phyloP scores from a whole-genome alignment of 164 flowering plant species.

The Piper longum region DNA sequence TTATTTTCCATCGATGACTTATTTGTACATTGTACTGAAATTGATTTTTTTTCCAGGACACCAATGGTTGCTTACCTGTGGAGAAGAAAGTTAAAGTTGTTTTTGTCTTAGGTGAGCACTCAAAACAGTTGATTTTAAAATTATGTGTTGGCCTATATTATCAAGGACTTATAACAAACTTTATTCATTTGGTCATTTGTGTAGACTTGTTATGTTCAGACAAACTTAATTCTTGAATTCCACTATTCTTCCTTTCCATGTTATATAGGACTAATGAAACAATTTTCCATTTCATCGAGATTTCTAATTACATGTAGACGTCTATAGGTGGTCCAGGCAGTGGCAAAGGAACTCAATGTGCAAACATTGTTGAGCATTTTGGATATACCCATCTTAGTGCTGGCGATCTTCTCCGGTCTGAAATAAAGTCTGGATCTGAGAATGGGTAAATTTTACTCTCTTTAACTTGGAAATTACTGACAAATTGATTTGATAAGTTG shows the following conservation, averaged over 20 bases:
- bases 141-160: background rate
- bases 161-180: too few species aligned
- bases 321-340: slow-evolving; percentile 93
- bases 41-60: slow-evolving; percentile 16
- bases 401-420: slow-evolving; percentile 94
- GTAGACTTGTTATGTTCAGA: background rate
- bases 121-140: background rate
- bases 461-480: background rate
- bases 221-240: background rate
- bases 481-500: background rate
- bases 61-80: slow-evolving; percentile 22
- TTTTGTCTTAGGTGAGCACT: slow-evolving; percentile 58
- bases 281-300: too few species aligned
- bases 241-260: too few species aligned
- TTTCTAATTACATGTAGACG: background rate
- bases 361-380: slow-evolving; percentile 67
- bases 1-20: background rate
- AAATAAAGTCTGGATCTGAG: slow-evolving; percentile 86
- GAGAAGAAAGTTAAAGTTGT: slow-evolving; percentile 56
- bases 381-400: slow-evolving; percentile 97
- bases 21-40: background rate
- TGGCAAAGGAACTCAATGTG: slow-evolving; percentile 95
- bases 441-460: slow-evolving; percentile 42
- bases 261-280: too few species aligned
- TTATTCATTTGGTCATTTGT: background rate